phyloP scores from a whole-genome alignment of 305 asterid species.

The Solanum hybrid region DNA sequence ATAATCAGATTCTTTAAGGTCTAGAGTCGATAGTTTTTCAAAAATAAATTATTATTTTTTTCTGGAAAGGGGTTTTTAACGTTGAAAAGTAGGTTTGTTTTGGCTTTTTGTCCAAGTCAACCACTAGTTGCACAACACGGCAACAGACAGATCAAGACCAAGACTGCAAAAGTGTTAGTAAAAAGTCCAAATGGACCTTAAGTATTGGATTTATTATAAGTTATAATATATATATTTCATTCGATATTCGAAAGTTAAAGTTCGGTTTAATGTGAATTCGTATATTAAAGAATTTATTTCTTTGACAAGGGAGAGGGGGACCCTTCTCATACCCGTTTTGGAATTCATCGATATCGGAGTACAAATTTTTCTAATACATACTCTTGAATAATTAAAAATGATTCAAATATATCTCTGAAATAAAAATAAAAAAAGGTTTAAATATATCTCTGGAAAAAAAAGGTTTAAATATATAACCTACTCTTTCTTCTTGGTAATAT shows the following conservation, averaged over 20 bases:
- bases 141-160: not conserved
- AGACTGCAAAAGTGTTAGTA: not conserved
- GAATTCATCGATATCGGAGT: no score
- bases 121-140: not conserved
- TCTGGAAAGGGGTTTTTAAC: not conserved
- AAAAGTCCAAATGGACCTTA: not conserved
- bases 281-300: no score
- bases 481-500: not conserved
- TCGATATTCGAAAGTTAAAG: not conserved
- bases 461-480: no score
- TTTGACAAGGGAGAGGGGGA: no score
- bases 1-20: not conserved
- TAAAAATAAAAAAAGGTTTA: no score
- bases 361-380: not conserved
- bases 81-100: not conserved
- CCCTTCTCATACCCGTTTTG: no score
- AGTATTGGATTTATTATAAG: not conserved
- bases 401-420: not conserved
- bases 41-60: fast-evolving
- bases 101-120: not conserved
- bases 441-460: no score
- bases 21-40: no score
- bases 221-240: not conserved
- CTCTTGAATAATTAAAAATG: not conserved
- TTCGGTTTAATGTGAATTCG: not conserved